Base-by-base conservation (phyloP, 805 yeast genomes). In the Metschnikowia baotianmanensis region DNA sequence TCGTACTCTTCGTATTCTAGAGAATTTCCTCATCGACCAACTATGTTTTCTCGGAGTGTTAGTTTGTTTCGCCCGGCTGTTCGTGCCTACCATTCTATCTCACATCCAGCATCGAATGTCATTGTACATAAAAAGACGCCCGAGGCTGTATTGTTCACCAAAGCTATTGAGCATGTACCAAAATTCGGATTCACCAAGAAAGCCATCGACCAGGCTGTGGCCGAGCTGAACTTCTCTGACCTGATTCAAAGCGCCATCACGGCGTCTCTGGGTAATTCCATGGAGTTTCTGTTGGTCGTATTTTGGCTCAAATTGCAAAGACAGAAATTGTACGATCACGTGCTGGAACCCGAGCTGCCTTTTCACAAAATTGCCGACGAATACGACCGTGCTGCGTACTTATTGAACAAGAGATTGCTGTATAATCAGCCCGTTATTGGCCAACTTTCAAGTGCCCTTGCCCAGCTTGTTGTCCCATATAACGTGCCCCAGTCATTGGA, bases 381-480 rank as follows among this genome's bases (percentile, higher is more conserved):
- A 45, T 61, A 60, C 48, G 67, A 62, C n/a, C 69, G 70, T 45
- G 65, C 73, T 24, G 70, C 69, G 34, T 66, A 63, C 41, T 59
- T 78, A 29, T 60, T 75, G 40, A 65, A 71, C 52, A 69, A 63
- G 47, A 67, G 91, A 44, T 67, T 84, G 46, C 56, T 58, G 34
- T 72, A 65, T 43, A 85, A 85, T 55, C 51, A 43, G 20, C 77
- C 81, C 1, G 57, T 77, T 6, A 56, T 69, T n/a, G 48, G 56
- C 20, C 60, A 71, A 34, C 67, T 77, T 30, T 60, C 69, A 11
- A 62, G 65, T 36, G 83, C 82, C 0, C 67, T 89, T 43, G 76
- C 84, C 0, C 73, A 77, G 35, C 69, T 88, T 61, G 65, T 82
- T 6, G 58, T 77, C 19, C 96, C 96, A 1, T 71, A 74, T 37